Conservation (phyloP, 2,329 filamentous ascomycete species). For the Cladosporium phlei region DNA sequence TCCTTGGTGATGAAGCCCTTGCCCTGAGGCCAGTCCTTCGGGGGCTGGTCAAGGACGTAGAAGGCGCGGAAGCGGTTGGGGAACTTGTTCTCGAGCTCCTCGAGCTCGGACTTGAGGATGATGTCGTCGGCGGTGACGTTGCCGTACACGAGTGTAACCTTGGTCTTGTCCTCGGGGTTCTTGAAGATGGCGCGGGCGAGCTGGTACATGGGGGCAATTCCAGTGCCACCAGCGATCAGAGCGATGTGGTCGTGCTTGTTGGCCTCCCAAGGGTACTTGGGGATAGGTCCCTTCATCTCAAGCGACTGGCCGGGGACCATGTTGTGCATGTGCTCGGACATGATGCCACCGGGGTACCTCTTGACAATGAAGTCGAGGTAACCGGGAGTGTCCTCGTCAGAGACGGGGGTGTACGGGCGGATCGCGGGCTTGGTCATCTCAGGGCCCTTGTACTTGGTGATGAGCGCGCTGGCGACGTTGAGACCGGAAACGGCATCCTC, state of each 20-base stretch:
- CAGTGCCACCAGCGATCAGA: slow-evolving; percentile 88
- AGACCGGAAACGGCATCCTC: slow-evolving; percentile 80
- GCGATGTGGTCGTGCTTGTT: slow-evolving; percentile 93
- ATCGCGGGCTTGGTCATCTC: slow-evolving; percentile 80
- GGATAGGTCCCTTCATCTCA: slow-evolving; percentile 90
- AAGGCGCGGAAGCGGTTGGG: slow-evolving; percentile 93
- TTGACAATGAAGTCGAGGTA: slow-evolving; percentile 88
- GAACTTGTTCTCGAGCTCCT: slow-evolving; percentile 87
- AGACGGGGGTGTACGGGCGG: slow-evolving; percentile 87
- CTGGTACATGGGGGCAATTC: slow-evolving; percentile 98
- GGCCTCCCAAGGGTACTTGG: slow-evolving; percentile 81
- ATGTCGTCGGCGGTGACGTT: slow-evolving; percentile 90
- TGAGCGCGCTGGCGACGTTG: slow-evolving; percentile 72
- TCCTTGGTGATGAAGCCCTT: slow-evolving; percentile 86
- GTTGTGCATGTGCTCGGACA: slow-evolving; percentile 84
- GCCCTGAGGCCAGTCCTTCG: slow-evolving; percentile 68
- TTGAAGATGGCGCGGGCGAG: slow-evolving; percentile 86
- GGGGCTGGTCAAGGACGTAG: slow-evolving; percentile 83
- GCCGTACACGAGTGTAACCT: slow-evolving; percentile 91
- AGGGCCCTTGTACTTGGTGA: slow-evolving; percentile 88
- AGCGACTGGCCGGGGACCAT: slow-evolving; percentile 77
- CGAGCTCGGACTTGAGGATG: slow-evolving; percentile 77
- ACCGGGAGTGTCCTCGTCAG: slow-evolving; percentile 75
- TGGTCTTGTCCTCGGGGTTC: slow-evolving; percentile 94
- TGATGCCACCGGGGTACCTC: slow-evolving; percentile 81